These are phyloP conservation scores for Chlamydomonas urium DNA, from an alignment of 139 green algal species.

Conservation along the genomic window DNA sequence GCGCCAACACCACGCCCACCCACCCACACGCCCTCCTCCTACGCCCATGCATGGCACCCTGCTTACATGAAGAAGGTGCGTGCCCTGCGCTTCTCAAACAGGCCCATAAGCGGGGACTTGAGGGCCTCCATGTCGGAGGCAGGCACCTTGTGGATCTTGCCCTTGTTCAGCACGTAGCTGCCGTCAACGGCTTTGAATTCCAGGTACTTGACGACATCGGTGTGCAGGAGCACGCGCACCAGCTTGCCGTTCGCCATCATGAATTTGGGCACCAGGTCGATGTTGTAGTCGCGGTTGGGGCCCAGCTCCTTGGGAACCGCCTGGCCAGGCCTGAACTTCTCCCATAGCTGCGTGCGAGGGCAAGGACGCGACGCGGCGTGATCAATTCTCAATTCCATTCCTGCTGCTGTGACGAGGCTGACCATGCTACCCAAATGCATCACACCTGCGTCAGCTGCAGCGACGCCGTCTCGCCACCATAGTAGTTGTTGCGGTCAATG, in stretches of 20 bases:
- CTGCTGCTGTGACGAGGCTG: not conserved
- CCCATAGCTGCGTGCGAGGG: constrained; percentile 81
- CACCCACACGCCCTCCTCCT: no score
- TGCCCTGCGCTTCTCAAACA: constrained; percentile 97
- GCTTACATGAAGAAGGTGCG: constrained; percentile 89
- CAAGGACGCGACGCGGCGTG: not conserved
- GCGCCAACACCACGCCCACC: no score
- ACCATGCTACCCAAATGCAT: no score
- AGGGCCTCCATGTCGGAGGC: constrained; percentile 93
- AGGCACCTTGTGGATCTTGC: constrained; percentile 87
- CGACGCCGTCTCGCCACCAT: constrained; percentile 92
- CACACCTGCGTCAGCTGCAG: constrained; percentile 90
- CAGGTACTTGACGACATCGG: constrained; percentile 97
- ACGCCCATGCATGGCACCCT: no score
- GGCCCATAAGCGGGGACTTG: constrained; percentile 85
- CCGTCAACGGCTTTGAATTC: constrained; percentile 98
- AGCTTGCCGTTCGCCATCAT: constrained; percentile 97
- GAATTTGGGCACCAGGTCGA: constrained; percentile 99
- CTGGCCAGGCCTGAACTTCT: constrained; percentile 80
- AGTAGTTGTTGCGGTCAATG: constrained; percentile 98
- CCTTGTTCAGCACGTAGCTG: constrained; percentile 87
- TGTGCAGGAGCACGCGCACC: constrained; percentile 89
- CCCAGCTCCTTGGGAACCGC: constrained; percentile 61
- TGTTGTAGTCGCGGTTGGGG: constrained; percentile 90
- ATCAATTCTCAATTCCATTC: not conserved